These are phyloP conservation scores for Nowakowskiella sp. DNA, from an alignment of 192 early-diverging fungal species.

Conservation along the genomic window DNA sequence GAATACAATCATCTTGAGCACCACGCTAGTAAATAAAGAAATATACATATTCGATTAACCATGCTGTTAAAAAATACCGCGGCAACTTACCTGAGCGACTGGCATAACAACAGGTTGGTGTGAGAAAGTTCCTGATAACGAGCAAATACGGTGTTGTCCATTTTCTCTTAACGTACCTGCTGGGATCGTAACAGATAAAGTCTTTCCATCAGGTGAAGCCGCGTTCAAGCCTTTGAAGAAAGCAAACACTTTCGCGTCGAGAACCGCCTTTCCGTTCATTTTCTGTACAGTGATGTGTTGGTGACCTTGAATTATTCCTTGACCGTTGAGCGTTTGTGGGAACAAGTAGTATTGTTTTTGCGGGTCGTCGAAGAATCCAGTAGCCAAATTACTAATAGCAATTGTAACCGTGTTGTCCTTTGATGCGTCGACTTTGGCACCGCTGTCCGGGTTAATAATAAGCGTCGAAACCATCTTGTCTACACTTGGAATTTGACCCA, in stretches of 20 bases:
- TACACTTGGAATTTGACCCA: neutral
- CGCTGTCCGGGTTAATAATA: neutral
- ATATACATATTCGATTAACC: neutral
- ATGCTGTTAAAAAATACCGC: neutral
- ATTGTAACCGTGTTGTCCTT: neutral
- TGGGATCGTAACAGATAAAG: slow-evolving; percentile 21
- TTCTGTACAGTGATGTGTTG: slow-evolving; percentile 35
- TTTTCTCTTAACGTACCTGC: slow-evolving; percentile 21
- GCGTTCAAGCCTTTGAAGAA: slow-evolving; percentile 39
- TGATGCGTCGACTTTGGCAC: neutral
- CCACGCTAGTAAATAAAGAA: slow-evolving; percentile 14
- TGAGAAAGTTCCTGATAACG: slow-evolving; percentile 21
- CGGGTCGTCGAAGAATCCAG: slow-evolving; percentile 12
- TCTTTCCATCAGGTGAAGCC: slow-evolving; percentile 15
- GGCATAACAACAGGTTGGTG: slow-evolving; percentile 36
- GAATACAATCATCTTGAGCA: slow-evolving; percentile 37
- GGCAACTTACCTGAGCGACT: slow-evolving; percentile 15
- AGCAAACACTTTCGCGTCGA: slow-evolving; percentile 19
- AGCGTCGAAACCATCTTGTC: neutral
- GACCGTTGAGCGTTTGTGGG: neutral
- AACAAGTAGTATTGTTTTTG: slow-evolving; percentile 20
- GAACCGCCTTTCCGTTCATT: slow-evolving; percentile 5
- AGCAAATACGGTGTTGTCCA: slow-evolving; percentile 26
- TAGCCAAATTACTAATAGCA: neutral
- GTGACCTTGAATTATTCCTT: slow-evolving; percentile 34